phyloP scores from a whole-genome alignment of 108 stramenopile species.

The Epipyxis sp. region DNA sequence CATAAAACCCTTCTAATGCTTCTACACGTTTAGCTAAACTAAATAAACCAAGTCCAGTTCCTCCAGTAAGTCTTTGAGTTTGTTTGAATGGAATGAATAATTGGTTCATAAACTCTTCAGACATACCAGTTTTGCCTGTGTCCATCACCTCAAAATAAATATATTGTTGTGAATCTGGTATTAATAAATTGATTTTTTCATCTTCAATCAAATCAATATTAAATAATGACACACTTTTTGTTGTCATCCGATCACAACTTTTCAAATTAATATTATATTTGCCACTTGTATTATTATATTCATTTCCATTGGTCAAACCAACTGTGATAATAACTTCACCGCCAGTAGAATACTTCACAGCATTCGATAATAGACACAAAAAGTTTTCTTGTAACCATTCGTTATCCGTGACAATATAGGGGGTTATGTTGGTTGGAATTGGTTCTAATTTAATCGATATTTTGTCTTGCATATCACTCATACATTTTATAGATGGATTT shows the following conservation, averaged over 20 bases:
- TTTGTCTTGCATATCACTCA: not conserved
- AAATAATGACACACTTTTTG: not conserved
- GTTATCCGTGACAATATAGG: not conserved
- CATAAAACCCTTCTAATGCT: constrained; percentile 11
- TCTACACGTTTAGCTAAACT: constrained; percentile 25
- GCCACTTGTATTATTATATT: too few relatives aligned
- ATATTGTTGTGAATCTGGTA: not conserved
- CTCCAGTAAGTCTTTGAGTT: constrained; percentile 22
- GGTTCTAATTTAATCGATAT: not conserved
- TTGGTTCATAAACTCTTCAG: not conserved
- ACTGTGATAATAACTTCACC: not conserved
- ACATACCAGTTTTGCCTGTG: not conserved
- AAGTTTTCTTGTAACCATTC: constrained; percentile 21
- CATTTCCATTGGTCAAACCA: not conserved
- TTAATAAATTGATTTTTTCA: not conserved
- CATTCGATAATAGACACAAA: constrained; percentile 21
- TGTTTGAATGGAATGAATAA: constrained; percentile 26
- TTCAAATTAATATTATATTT: not conserved
- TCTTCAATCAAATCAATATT: not conserved
- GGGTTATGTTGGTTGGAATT: not conserved
- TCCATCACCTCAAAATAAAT: not conserved
- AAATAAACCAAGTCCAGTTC: constrained; percentile 28
- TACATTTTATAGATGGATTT: constrained; percentile 4
- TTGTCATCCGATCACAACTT: not conserved
- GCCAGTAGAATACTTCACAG: constrained; percentile 27